These are phyloP conservation scores for Pyricularia sp. DNA, from an alignment of 2,329 filamentous ascomycete species.

Conservation along the genomic window DNA sequence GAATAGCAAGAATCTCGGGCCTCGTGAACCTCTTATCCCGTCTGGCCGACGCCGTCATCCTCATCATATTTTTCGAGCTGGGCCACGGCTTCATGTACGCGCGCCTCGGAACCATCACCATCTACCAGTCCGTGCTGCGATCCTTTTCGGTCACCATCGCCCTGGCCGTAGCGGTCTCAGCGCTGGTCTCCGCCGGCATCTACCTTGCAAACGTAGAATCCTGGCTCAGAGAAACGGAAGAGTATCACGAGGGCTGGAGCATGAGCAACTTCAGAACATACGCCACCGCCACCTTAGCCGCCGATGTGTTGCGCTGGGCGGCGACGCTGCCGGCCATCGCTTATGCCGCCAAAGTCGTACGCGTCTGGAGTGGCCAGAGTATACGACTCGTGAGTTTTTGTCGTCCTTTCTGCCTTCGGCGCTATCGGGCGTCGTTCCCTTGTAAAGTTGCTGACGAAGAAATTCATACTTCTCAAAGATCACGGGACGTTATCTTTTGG, in stretches of 20 bases:
- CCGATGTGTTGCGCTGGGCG: neutral
- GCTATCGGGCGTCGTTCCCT: neutral
- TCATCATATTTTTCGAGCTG: slow-evolving; percentile 13
- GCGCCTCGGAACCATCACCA: slow-evolving; percentile 2
- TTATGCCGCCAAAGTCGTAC: neutral
- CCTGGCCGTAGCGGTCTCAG: slow-evolving; percentile 7
- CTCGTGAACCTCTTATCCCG: slow-evolving; percentile 3
- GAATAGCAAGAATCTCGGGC: neutral
- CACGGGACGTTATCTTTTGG: slow-evolving; percentile 20
- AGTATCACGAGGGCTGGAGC: neutral
- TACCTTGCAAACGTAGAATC: neutral
- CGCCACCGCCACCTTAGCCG: neutral
- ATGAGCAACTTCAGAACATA: neutral
- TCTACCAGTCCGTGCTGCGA: slow-evolving; percentile 7
- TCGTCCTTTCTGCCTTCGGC: neutral
- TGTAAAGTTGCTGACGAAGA: neutral
- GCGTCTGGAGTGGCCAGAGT: neutral
- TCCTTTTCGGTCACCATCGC: slow-evolving; percentile 5
- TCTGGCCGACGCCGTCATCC: slow-evolving; percentile 7
- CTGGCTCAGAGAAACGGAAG: neutral
- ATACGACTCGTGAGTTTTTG: neutral
- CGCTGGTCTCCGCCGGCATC: slow-evolving; percentile 6
- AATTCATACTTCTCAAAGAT: slow-evolving; percentile 7
- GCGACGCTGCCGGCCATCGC: neutral
- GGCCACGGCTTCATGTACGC: slow-evolving; percentile 12